These are phyloP conservation scores for Metarhizium anisopliae DNA, from an alignment of 2,329 filamentous ascomycete species.

Conservation along the genomic window DNA sequence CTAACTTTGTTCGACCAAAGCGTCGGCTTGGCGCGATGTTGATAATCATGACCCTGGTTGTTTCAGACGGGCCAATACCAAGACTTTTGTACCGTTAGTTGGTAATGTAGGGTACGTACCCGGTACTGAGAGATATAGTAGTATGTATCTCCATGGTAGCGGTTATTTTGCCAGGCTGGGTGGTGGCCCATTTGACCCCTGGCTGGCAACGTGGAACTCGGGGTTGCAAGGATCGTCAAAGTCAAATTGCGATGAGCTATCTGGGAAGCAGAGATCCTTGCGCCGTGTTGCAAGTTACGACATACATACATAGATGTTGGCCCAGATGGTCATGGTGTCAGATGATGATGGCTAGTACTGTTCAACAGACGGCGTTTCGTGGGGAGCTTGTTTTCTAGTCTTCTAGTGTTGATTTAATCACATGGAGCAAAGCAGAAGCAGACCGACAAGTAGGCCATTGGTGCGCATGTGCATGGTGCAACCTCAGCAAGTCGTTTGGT, in stretches of 20 bases:
- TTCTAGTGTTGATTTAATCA: not conserved
- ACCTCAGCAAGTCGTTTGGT: not conserved
- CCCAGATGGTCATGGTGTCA: too few relatives aligned
- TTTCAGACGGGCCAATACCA: not conserved
- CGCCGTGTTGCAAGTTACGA: not conserved
- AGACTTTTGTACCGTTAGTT: not conserved
- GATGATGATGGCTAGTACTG: too few relatives aligned
- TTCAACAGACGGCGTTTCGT: too few relatives aligned
- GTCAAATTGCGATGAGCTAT: not conserved
- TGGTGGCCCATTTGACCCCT: not conserved
- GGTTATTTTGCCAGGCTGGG: not conserved
- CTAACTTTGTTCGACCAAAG: too few relatives aligned
- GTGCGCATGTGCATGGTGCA: too few relatives aligned
- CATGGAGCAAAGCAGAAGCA: not conserved
- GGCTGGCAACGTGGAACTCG: not conserved
- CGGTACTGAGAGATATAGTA: too few relatives aligned
- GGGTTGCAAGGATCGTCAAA: not conserved
- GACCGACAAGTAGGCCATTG: too few relatives aligned
- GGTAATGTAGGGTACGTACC: too few relatives aligned
- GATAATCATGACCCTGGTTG: not conserved
- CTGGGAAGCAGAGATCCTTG: not conserved
- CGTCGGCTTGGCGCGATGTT: not conserved
- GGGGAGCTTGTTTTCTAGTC: not conserved
- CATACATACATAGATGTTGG: not conserved
- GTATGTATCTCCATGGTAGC: too few relatives aligned